Evolutionary conservation across 768 basidiomycete species (phyloP).

Genomic region (Lepiota venenata): DNA sequence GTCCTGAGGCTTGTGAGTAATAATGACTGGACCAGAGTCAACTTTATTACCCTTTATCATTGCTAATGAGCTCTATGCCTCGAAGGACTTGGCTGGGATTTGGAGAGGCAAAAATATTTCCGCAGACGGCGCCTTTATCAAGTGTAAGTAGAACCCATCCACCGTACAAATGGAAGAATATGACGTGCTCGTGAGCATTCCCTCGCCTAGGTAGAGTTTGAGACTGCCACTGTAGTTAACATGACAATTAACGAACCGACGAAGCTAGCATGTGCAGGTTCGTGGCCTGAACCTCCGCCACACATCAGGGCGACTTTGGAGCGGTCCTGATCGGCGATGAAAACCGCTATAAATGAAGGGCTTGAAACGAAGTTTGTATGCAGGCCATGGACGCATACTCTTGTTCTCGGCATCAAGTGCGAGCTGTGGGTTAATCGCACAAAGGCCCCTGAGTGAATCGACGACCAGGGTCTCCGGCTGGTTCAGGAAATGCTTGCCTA

Average conservation of each 20-base stretch:
- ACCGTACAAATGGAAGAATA: background rate
- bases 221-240: background rate
- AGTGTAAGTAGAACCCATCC: background rate
- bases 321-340: constrained; percentile 50
- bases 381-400: constrained; percentile 39
- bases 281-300: constrained; percentile 88
- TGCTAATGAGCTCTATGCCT: constrained; percentile 74
- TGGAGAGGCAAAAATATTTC: constrained; percentile 88
- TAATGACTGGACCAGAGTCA: background rate
- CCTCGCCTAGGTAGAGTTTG: constrained; percentile 46
- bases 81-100: constrained; percentile 81
- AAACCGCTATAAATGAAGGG: constrained; percentile 47
- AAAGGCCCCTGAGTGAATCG: constrained; percentile 75
- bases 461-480: constrained; percentile 64
- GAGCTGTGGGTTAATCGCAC: constrained; percentile 66
- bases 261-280: constrained; percentile 86
- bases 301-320: constrained; percentile 75
- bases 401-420: constrained; percentile 68
- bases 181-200: constrained; percentile 69
- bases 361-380: constrained; percentile 10
- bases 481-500: constrained; percentile 80
- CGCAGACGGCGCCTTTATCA: constrained; percentile 67
- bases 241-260: constrained; percentile 56
- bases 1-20: constrained; percentile 41
- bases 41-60: constrained; percentile 59